phyloP scores from a whole-genome alignment of 169 alveolate species.

The Cytauxzoon felis region DNA sequence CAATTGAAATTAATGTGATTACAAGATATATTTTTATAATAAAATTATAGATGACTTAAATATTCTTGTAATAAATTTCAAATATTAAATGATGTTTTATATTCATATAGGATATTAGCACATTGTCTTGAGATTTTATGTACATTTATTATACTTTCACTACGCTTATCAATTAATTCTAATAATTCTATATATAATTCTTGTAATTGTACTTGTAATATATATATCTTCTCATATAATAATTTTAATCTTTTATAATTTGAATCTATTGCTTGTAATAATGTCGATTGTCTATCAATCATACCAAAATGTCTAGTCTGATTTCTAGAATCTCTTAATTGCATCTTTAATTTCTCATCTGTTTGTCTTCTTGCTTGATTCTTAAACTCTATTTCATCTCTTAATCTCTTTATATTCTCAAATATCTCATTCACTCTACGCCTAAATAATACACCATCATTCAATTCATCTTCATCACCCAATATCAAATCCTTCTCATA shows the following conservation, averaged over 20 bases:
- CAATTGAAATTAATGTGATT: slow-evolving; percentile 10
- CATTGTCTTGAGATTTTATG: slow-evolving; percentile 35
- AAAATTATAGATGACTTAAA: no score
- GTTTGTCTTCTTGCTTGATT: slow-evolving; percentile 50
- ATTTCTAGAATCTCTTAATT: slow-evolving; percentile 17
- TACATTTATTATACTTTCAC: slow-evolving; percentile 7
- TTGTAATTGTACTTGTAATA: slow-evolving; percentile 36
- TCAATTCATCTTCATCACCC: not conserved
- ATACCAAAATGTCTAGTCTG: slow-evolving; percentile 30
- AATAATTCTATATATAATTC: slow-evolving; percentile 33
- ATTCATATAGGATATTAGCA: slow-evolving; percentile 26
- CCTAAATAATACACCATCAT: slow-evolving; percentile 25
- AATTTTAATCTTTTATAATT: slow-evolving; percentile 48
- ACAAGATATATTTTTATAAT: no score
- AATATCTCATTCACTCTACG: slow-evolving; percentile 1
- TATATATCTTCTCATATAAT: slow-evolving; percentile 49
- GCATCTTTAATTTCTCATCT: slow-evolving; percentile 34
- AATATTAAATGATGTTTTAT: slow-evolving; percentile 12
- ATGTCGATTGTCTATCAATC: slow-evolving; percentile 17
- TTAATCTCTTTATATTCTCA: slow-evolving; percentile 10
- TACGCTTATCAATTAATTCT: slow-evolving; percentile 37
- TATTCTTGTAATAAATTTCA: no score
- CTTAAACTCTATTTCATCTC: slow-evolving; percentile 43
- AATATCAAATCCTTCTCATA: not conserved
- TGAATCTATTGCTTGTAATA: slow-evolving; percentile 30